Evolutionary conservation across 768 basidiomycete species (phyloP).

Genomic region (Boletellus sp.): DNA sequence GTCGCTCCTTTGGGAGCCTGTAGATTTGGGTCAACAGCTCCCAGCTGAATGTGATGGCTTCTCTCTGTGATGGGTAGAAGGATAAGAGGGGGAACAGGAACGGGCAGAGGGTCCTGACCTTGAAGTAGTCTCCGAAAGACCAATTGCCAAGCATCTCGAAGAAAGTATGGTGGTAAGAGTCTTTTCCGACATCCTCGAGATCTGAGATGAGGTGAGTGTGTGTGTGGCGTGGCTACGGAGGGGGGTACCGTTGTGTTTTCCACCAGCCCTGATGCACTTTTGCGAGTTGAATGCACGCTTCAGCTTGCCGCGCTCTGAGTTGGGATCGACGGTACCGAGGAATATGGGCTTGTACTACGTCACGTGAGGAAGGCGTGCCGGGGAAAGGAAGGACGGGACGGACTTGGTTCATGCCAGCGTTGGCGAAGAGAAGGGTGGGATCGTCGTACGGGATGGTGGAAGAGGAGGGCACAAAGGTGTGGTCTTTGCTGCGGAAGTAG

Average conservation of each 20-base stretch:
- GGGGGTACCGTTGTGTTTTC: conserved; percentile 89
- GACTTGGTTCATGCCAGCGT: conserved; percentile 97
- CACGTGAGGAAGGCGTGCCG: conserved; percentile 9
- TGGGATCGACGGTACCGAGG: conserved; percentile 94
- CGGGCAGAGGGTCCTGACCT: conserved; percentile 46
- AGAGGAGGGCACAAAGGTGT: conserved; percentile 88
- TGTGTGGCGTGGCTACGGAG: not conserved
- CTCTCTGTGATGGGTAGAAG: conserved; percentile 55
- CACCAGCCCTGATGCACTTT: conserved; percentile 98
- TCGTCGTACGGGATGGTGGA: conserved; percentile 96
- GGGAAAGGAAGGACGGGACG: conserved; percentile 9
- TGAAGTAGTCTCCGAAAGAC: conserved; percentile 99
- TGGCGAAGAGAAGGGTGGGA: conserved; percentile 95
- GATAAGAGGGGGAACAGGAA: not conserved
- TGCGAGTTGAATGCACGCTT: conserved; percentile 95
- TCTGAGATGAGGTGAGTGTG: conserved; percentile 46
- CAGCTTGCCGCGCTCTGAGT: conserved; percentile 85
- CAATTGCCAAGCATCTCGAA: conserved; percentile 99
- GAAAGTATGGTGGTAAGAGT: conserved; percentile 96
- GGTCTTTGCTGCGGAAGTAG: conserved; percentile 75
- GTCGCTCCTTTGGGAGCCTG: conserved; percentile 79
- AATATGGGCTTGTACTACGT: conserved; percentile 92
- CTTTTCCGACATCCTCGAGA: conserved; percentile 97
- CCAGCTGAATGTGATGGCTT: conserved; percentile 92
- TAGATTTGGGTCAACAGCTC: conserved; percentile 89